Conservation (phyloP, 106 monocot genomes). For the Triglochin maritima region DNA sequence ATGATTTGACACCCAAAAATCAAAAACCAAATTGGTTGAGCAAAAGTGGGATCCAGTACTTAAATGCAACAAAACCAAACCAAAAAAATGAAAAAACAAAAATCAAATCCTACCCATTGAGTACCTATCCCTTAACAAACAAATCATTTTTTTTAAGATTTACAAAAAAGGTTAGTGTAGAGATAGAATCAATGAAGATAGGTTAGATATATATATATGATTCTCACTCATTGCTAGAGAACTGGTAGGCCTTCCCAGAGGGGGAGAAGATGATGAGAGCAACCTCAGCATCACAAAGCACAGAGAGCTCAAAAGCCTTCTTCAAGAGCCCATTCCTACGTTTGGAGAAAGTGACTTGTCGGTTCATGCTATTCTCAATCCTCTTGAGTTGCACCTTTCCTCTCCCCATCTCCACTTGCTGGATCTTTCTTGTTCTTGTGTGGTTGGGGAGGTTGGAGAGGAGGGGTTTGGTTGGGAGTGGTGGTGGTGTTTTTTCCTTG, state of each 20-base stretch:
- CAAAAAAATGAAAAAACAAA: too few species aligned
- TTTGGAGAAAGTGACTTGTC: conserved; percentile 78
- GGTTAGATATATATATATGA: background rate
- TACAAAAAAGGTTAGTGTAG: background rate
- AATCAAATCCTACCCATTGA: too few species aligned
- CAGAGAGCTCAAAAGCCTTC: conserved; percentile 74
- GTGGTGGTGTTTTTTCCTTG: background rate
- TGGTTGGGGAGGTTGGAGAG: background rate
- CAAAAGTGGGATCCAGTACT: too few species aligned
- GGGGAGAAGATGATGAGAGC: conserved; percentile 73
- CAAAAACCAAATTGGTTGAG: too few species aligned
- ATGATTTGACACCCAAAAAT: too few species aligned
- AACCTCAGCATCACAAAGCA: conserved; percentile 77
- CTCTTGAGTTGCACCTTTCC: conserved; percentile 69
- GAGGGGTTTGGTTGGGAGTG: background rate
- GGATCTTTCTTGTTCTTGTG: background rate
- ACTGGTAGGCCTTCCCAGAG: conserved; percentile 68
- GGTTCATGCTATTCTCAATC: conserved; percentile 70
- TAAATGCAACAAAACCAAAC: too few species aligned
- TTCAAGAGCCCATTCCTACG: conserved; percentile 53
- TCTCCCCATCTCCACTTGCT: conserved; percentile 32
- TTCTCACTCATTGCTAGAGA: conserved; percentile 41
- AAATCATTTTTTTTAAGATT: background rate
- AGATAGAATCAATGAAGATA: background rate
- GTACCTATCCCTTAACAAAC: too few species aligned